Percentiles rank a stretch among this genome's conserved stretches.
phyloP scores from a whole-genome alignment of 768 basidiomycete species.

The Brasilioporus rufonigricans region DNA sequence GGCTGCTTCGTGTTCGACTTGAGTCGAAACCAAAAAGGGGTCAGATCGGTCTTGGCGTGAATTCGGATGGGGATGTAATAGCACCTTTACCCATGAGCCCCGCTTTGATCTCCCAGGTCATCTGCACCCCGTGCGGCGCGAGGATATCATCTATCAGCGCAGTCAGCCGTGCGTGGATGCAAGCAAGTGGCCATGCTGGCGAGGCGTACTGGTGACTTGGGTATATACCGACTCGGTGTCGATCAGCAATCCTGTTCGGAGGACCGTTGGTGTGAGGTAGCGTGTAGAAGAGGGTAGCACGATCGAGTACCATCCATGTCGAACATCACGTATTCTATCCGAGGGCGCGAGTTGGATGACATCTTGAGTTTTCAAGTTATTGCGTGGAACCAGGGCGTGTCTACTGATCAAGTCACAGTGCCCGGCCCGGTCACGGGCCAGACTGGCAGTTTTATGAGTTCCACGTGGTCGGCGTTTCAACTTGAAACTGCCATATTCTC shows the following conservation, averaged over 20 bases:
- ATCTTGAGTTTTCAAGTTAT: no score
- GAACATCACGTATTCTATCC: conserved; percentile 63
- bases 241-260: conserved; percentile 59
- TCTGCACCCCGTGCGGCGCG: conserved; percentile 63
- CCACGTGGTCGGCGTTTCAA: no score
- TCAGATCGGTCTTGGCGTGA: neutral
- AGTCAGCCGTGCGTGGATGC: neutral
- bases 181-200: neutral
- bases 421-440: neutral
- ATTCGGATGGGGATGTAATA: conserved; percentile 6
- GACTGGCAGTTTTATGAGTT: no score
- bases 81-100: conserved; percentile 84
- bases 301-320: conserved; percentile 62
- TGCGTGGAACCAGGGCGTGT: no score
- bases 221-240: conserved; percentile 79
- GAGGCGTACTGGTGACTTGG: conserved; percentile 65
- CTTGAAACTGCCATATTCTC: no score
- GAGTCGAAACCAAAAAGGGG: neutral
- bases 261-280: conserved; percentile 1
- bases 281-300: neutral
- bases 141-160: conserved; percentile 62
- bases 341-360: conserved; percentile 16
- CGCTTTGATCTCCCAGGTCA: conserved; percentile 91
- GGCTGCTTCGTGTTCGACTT: conserved; percentile 65
- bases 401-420: no score